Conservation (phyloP, 163 green algal species). For the Picocystis sp. region DNA sequence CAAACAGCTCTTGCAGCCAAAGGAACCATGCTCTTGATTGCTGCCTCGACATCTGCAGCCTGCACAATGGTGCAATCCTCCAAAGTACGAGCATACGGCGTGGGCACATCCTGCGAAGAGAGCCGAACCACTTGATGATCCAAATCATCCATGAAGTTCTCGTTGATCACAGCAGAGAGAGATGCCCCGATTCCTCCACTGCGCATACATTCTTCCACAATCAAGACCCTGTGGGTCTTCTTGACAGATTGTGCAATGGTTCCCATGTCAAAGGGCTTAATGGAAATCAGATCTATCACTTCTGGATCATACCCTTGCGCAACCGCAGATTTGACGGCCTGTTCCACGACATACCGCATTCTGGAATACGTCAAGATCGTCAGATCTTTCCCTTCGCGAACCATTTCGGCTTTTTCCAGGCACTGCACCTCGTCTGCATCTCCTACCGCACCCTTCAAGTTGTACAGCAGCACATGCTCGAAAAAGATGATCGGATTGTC, state of each 20-base stretch:
- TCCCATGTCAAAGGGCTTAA: conserved; percentile 95
- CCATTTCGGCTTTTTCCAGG: conserved; percentile 72
- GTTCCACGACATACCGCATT: conserved; percentile 71
- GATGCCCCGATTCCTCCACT: conserved; percentile 87
- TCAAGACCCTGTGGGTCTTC: conserved; percentile 71
- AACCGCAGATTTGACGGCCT: conserved; percentile 64
- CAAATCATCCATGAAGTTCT: conserved; percentile 82
- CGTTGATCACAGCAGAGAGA: conserved; percentile 73
- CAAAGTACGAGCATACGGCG: conserved; percentile 79
- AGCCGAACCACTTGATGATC: conserved; percentile 77
- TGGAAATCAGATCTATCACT: conserved; percentile 85
- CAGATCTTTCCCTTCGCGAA: conserved; percentile 63
- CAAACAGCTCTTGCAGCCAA: no score
- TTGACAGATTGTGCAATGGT: conserved; percentile 70
- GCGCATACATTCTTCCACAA: conserved; percentile 97
- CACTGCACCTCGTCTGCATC: conserved; percentile 27
- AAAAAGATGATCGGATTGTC: conserved; percentile 90
- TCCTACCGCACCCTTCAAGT: conserved; percentile 59
- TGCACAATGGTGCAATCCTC: conserved; percentile 89
- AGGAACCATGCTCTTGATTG: conserved; percentile 2
- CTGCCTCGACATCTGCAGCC: conserved; percentile 39
- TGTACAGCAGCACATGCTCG: conserved; percentile 93
- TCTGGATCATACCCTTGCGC: conserved; percentile 79
- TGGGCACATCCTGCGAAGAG: conserved; percentile 82
- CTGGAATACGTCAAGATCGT: conserved; percentile 86